phyloP scores from a whole-genome alignment of 2,329 filamentous ascomycete species.

The Exserohilum rostratum region DNA sequence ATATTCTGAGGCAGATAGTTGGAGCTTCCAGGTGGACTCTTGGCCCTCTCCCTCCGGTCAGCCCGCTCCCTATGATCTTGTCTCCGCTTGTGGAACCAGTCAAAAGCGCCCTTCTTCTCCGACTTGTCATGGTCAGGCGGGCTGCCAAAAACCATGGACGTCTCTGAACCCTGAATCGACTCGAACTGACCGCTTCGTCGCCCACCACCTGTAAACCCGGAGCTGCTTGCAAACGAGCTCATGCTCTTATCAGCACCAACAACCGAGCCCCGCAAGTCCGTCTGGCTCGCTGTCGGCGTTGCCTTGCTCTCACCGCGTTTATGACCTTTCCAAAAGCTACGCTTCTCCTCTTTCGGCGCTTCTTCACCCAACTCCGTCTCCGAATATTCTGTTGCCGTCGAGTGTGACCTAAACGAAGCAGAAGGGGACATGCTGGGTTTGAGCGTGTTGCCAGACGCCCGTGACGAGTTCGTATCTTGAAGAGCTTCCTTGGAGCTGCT shows the following conservation, averaged over 20 bases:
- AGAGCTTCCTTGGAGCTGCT: conserved; percentile 35
- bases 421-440: conserved; percentile 75
- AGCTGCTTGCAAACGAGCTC: conserved; percentile 47
- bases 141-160: conserved; percentile 41
- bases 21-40: conserved; percentile 55
- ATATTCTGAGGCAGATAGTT: conserved; percentile 28
- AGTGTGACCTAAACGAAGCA: conserved; percentile 74
- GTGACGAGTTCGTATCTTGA: conserved; percentile 52
- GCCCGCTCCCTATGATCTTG: conserved; percentile 63
- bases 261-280: conserved; percentile 44
- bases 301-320: conserved; percentile 43
- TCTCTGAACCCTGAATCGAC: conserved; percentile 35
- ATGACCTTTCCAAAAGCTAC: conserved; percentile 74
- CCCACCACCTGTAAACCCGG: conserved; percentile 33
- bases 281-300: conserved; percentile 46
- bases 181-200: conserved; percentile 44
- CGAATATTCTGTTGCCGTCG: conserved; percentile 75
- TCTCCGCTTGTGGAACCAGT: conserved; percentile 70
- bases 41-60: conserved; percentile 59
- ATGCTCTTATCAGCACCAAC: conserved; percentile 48
- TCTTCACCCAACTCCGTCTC: conserved; percentile 79
- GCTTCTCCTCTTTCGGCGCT: conserved; percentile 58
- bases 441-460: conserved; percentile 58
- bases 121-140: conserved; percentile 46
- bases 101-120: conserved; percentile 66